Evolutionary conservation across 805 yeast species (phyloP).

Genomic region (Starmerella powellii): DNA sequence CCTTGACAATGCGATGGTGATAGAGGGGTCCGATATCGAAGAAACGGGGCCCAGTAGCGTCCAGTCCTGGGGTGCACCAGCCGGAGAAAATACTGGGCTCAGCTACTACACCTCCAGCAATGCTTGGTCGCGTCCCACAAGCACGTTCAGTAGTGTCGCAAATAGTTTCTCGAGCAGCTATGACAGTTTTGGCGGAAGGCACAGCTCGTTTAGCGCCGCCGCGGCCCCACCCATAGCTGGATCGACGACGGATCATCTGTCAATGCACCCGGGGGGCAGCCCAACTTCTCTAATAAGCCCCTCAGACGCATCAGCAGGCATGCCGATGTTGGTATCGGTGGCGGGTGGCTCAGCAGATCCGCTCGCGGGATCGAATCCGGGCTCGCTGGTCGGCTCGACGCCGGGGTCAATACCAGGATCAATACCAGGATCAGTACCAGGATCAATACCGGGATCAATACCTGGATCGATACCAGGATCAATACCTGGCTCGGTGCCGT

Average conservation of each 20-base stretch:
- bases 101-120: constrained; percentile 18
- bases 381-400: constrained; percentile 1
- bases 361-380: constrained; percentile 2
- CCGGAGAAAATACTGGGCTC: constrained; percentile 11
- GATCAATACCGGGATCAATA: constrained; percentile 10
- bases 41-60: constrained; percentile 8
- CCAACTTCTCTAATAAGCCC: background rate
- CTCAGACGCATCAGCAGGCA: background rate
- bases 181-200: background rate
- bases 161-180: background rate
- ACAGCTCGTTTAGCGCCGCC: background rate
- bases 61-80: constrained; percentile 11
- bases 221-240: background rate
- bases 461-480: constrained; percentile 10
- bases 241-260: background rate
- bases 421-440: constrained; percentile 8
- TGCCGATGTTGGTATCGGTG: constrained; percentile 1
- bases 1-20: constrained; percentile 21
- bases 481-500: constrained; percentile 1
- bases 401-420: constrained; percentile 8
- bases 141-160: background rate
- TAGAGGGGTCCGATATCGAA: constrained; percentile 23
- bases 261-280: background rate
- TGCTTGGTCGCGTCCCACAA: constrained; percentile 13
- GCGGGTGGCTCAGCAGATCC: background rate